Evolutionary conservation across 768 basidiomycete species (phyloP).

Genomic region (Macrolepiota fuliginosa): DNA sequence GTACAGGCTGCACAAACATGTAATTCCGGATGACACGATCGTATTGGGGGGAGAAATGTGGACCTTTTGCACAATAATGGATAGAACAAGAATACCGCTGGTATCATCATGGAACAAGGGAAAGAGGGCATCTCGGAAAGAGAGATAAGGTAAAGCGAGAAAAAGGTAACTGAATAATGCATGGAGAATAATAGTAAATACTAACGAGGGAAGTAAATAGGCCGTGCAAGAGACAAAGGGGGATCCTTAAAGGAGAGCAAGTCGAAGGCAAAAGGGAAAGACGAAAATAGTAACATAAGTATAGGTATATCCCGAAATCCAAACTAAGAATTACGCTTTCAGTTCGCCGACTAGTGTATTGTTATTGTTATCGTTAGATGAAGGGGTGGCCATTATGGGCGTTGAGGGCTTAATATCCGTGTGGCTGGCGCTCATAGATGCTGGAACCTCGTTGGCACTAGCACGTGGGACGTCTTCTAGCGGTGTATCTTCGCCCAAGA

Average conservation of each 20-base stretch:
- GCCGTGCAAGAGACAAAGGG: neutral
- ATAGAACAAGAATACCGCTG: neutral
- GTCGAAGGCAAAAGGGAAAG: neutral
- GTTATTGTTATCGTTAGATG: conserved; percentile 1
- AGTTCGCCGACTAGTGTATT: conserved; percentile 8
- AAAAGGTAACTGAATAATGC: conserved; percentile 5
- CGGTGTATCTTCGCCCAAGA: conserved; percentile 28
- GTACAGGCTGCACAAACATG: neutral
- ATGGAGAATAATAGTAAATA: conserved; percentile 5
- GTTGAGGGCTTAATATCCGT: neutral
- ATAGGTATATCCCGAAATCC: conserved; percentile 6
- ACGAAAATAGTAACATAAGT: neutral
- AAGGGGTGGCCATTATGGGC: neutral
- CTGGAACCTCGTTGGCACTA: neutral
- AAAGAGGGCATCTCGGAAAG: neutral
- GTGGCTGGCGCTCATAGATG: neutral
- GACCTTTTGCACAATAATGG: neutral
- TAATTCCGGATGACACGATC: neutral
- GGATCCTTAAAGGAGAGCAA: neutral
- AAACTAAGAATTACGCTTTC: conserved; percentile 3
- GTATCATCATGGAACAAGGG: conserved; percentile 19
- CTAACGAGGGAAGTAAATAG: neutral
- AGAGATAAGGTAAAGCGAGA: neutral
- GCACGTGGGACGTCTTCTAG: conserved; percentile 2
- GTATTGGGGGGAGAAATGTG: neutral